These are phyloP conservation scores for Penicillium coprophilum DNA, from an alignment of 495 filamentous ascomycete species.

Conservation along the genomic window DNA sequence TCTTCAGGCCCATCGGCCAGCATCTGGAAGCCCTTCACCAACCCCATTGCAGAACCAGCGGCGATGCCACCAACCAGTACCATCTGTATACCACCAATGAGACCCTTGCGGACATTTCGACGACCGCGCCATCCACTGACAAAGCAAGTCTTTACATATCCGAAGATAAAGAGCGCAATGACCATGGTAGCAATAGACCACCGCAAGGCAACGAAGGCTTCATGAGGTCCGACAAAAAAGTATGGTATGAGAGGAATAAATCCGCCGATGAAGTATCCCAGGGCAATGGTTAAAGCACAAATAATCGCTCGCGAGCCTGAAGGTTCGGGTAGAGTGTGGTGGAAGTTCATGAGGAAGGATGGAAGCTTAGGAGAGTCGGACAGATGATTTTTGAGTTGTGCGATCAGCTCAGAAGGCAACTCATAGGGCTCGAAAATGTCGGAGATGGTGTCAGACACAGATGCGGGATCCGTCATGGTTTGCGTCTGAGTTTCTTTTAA, in stretches of 20 bases:
- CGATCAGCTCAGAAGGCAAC: constrained; percentile 46
- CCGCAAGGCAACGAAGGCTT: constrained; percentile 60
- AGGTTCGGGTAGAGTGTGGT: constrained; percentile 53
- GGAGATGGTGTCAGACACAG: constrained; percentile 40
- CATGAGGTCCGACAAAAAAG: constrained; percentile 59
- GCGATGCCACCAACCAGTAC: constrained; percentile 64
- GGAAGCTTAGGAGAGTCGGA: constrained; percentile 48
- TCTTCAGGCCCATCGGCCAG: constrained; percentile 27
- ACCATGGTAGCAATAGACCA: constrained; percentile 72
- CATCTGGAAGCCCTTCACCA: constrained; percentile 57
- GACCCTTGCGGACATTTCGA: constrained; percentile 40
- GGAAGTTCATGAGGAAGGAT: constrained; percentile 58
- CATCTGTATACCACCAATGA: constrained; percentile 60
- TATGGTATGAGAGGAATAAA: constrained; percentile 74
- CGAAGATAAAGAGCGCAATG: constrained; percentile 69
- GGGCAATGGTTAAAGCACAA: constrained; percentile 64
- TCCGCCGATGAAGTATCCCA: constrained; percentile 74
- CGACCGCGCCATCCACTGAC: constrained; percentile 40
- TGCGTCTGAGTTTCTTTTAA: constrained; percentile 45
- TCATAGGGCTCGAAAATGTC: constrained; percentile 57
- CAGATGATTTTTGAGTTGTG: constrained; percentile 50
- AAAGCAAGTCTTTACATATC: constrained; percentile 67
- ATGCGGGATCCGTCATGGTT: constrained; percentile 38
- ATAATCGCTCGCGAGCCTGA: constrained; percentile 53
- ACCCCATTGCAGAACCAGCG: constrained; percentile 60